Conservation (phyloP, 2,329 filamentous ascomycete genomes). For the Ambrosiella cleistominuta region DNA sequence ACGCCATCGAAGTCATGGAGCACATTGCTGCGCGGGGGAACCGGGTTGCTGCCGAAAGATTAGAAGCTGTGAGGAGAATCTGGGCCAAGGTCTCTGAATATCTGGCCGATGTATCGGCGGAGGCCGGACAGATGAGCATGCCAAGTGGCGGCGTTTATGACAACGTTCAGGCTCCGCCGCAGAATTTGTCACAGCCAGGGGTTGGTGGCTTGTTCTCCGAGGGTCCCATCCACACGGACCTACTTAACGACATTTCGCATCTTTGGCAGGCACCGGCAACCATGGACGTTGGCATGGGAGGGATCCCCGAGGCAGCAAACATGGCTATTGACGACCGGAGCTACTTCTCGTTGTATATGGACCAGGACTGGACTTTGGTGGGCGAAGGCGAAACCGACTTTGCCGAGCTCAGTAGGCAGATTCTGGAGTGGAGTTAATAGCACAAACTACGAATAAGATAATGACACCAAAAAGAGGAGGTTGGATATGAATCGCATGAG, state of each 20-base stretch:
- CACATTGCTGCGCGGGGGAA: conserved; percentile 11
- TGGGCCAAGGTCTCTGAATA: conserved; percentile 12
- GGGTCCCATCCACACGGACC: conserved; percentile 10
- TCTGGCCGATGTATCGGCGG: conserved; percentile 3
- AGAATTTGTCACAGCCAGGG: conserved; percentile 1
- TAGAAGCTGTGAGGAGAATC: conserved; percentile 11
- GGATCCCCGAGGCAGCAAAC: conserved; percentile 6
- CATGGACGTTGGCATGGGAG: conserved; percentile 6
- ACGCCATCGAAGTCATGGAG: conserved; percentile 12
- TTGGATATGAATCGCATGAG: too few species aligned
- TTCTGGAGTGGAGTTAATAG: conserved; percentile 11
- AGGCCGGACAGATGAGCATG: background rate
- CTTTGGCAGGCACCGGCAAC: conserved; percentile 8
- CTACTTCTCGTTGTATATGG: conserved; percentile 12
- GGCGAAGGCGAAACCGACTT: conserved; percentile 12
- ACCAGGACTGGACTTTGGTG: conserved; percentile 12
- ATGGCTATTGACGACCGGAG: conserved; percentile 10
- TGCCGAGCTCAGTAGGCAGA: conserved; percentile 10
- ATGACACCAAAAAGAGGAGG: background rate
- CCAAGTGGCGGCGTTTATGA: background rate
- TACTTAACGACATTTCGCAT: conserved; percentile 12
- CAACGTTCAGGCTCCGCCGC: background rate
- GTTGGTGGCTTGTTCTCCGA: conserved; percentile 9
- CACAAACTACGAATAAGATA: background rate
- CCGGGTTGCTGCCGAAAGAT: conserved; percentile 8